A percentile compares a stretch with the other conserved stretches of the same genome.
phyloP scores from a whole-genome alignment of 1,139 yeast species.

The Zygotorulaspora mrakii region DNA sequence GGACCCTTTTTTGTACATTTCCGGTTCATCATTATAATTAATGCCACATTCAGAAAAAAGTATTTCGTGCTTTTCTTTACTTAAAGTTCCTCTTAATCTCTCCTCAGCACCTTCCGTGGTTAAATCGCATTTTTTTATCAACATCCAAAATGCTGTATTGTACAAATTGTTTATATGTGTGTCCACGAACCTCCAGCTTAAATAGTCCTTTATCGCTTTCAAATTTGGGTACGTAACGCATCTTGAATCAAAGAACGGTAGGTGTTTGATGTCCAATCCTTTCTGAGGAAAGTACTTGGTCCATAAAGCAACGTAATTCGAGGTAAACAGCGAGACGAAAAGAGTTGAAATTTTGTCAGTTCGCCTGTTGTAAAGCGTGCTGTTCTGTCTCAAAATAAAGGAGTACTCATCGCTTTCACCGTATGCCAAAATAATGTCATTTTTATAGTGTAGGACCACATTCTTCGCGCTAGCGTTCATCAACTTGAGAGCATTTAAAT shows the following conservation, averaged over 20 bases:
- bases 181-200: constrained; percentile 95
- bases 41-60: constrained; percentile 72
- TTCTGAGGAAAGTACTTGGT: constrained; percentile 49
- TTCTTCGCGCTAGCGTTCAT: constrained; percentile 79
- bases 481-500: constrained; percentile 62
- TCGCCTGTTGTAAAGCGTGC: constrained; percentile 73
- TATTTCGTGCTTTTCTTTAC: constrained; percentile 85
- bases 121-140: constrained; percentile 67
- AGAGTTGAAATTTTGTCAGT: constrained; percentile 74
- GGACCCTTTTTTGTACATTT: constrained; percentile 84
- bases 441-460: constrained; percentile 47
- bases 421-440: constrained; percentile 76
- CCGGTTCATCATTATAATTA: constrained; percentile 88
- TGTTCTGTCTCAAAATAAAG: constrained; percentile 60
- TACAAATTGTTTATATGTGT: constrained; percentile 93
- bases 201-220: constrained; percentile 65
- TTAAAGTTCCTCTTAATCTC: constrained; percentile 60
- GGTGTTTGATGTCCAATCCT: constrained; percentile 40
- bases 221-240: constrained; percentile 79
- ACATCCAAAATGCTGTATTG: constrained; percentile 89
- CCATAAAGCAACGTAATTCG: constrained; percentile 73
- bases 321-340: constrained; percentile 77
- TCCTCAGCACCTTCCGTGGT: constrained; percentile 78
- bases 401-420: constrained; percentile 97
- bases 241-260: constrained; percentile 90